Conservation (phyloP, 352 stramenopile species). For the Phytophthora colocasiae region DNA sequence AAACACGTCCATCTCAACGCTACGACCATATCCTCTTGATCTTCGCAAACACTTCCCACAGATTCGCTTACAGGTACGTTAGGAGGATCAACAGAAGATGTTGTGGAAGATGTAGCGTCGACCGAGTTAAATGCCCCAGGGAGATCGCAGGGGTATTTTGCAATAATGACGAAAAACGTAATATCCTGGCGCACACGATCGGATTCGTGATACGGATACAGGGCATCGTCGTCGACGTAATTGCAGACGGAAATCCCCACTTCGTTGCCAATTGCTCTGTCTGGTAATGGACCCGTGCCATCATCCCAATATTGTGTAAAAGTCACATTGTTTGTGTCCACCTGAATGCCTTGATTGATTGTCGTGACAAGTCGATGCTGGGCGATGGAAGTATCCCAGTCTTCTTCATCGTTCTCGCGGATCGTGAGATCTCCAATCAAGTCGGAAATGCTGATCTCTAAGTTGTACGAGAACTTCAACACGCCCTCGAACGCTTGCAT, state of each 20-base stretch:
- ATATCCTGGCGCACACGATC: conserved; percentile 59
- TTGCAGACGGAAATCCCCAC: conserved; percentile 48
- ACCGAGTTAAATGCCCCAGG: conserved; percentile 7
- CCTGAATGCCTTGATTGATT: conserved; percentile 27
- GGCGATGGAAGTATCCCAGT: conserved; percentile 36
- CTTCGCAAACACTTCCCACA: background rate
- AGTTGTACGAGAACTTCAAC: conserved; percentile 51
- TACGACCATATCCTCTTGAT: conserved; percentile 31
- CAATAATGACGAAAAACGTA: conserved; percentile 47
- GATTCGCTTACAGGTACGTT: conserved; percentile 5
- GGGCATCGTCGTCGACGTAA: conserved; percentile 53
- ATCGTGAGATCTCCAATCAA: conserved; percentile 49
- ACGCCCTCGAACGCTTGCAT: conserved; percentile 50
- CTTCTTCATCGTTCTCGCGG: conserved; percentile 46
- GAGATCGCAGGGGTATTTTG: conserved; percentile 15
- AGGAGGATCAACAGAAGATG: background rate
- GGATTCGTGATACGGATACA: conserved; percentile 50
- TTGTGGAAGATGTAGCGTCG: background rate
- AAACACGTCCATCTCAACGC: conserved; percentile 45
- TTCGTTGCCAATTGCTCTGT: conserved; percentile 27
- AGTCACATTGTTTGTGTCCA: conserved; percentile 51
- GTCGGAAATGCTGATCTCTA: conserved; percentile 55
- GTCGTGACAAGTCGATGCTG: conserved; percentile 49
- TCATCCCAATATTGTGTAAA: conserved; percentile 44
- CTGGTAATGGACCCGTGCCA: conserved; percentile 11